Conservation (phyloP, 1,284 basidiomycete genomes). For the Dichomitus squalens region DNA sequence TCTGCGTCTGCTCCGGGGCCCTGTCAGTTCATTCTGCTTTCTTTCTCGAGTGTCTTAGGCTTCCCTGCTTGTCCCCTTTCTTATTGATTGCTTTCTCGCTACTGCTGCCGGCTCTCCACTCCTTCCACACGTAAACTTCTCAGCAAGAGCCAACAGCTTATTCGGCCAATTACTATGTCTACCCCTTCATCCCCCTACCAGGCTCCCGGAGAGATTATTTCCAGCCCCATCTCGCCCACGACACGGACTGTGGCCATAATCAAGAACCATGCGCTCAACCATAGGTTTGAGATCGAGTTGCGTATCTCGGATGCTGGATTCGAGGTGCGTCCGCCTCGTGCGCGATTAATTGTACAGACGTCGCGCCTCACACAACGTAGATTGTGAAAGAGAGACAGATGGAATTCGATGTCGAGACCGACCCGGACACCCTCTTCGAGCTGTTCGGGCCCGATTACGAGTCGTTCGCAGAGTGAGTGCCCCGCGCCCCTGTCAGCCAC, state of each 20-base stretch:
- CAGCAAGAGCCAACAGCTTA: neutral
- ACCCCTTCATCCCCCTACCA: slow-evolving; percentile 25
- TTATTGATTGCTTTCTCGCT: neutral
- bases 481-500: slow-evolving; percentile 5
- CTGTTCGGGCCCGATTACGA: slow-evolving; percentile 76
- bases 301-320: slow-evolving; percentile 76
- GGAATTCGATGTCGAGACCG: slow-evolving; percentile 79
- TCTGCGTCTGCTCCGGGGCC: slow-evolving; percentile 14
- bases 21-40: slow-evolving; percentile 20
- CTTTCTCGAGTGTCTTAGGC: slow-evolving; percentile 6
- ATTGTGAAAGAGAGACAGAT: slow-evolving; percentile 83
- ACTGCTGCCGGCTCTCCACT: slow-evolving; percentile 7
- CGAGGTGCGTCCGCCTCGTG: slow-evolving; percentile 51
- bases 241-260: slow-evolving; percentile 79
- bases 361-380: slow-evolving; percentile 36
- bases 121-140: slow-evolving; percentile 13
- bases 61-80: neutral
- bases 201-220: slow-evolving; percentile 21
- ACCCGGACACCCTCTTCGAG: slow-evolving; percentile 74
- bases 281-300: slow-evolving; percentile 75
- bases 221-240: slow-evolving; percentile 30
- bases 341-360: neutral
- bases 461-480: slow-evolving; percentile 71
- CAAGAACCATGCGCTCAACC: slow-evolving; percentile 69
- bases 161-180: slow-evolving; percentile 23